Evolutionary conservation across 1,284 basidiomycete genomes (phyloP), one percentile per base, ranked within the genome.

Genomic region (Leucoagaricus sp.): DNA sequence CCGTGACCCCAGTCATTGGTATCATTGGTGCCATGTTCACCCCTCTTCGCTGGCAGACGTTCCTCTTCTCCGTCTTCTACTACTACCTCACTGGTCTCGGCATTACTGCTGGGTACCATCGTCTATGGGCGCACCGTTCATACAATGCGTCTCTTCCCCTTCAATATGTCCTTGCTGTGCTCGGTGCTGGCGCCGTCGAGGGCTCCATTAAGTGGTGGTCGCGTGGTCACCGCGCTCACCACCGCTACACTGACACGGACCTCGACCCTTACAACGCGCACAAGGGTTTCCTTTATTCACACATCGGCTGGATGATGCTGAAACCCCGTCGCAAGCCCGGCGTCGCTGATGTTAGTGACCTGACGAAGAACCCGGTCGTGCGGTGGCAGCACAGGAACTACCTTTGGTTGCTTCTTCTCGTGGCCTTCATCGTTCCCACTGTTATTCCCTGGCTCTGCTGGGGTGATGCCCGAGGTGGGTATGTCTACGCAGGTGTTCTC

Each of bases 151-250:
- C 87, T 0, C 78, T 76, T 55, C 86, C 89, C 8, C 75, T 96
- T 3, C 86, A 96, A 69, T 94, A 91, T 70, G 74, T 83, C 64
- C 83, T 96, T 51, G 89, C 91, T 8, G 63, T 89, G 19, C 82
- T 86, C 10, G 94, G 94, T 54, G 87, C 91, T 1, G 94, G 93
- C 55, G 91, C 94, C 10, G 90, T 94, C 31, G 84, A 96, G 67
- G 94, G 94, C 23, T 93, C 93, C 17, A 94, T 96, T 74, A 88
- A 89, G 70, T 96, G 94, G 94, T 96, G 94, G 94, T 86, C 86
- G n/a, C 84, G 94, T 47, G 93, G 92, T 58, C 94, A 96, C 78
- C 89, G 94, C 60, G 93, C 94, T 8, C 93, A 96, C 75, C 94
- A 96, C 72, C 84, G 93, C 51, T 96, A 96, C 78, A 96, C 94